These are phyloP conservation scores for Vaucheria bursata DNA, from an alignment of 352 stramenopile genomes.

Conservation along the genomic window DNA sequence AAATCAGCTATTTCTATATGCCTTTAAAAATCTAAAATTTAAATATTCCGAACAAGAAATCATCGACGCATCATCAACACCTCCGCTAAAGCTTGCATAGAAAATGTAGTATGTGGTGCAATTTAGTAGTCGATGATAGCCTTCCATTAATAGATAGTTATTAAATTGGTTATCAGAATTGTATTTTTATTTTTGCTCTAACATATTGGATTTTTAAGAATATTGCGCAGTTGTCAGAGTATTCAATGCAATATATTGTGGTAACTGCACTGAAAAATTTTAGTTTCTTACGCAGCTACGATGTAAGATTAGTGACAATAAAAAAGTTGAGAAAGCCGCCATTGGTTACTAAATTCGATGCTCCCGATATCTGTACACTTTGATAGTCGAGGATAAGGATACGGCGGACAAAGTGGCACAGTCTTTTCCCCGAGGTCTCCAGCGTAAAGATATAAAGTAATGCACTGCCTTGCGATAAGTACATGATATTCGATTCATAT, in stretches of 20 bases:
- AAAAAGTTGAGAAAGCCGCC: slow-evolving; percentile 91
- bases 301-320: slow-evolving; percentile 98
- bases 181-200: too few species aligned
- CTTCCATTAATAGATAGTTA: too few species aligned
- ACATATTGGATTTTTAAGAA: too few species aligned
- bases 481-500: not conserved
- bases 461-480: not conserved
- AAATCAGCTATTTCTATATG: too few species aligned
- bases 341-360: slow-evolving; percentile 95
- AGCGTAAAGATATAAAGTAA: slow-evolving; percentile 46
- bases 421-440: slow-evolving; percentile 87
- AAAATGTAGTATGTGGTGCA: too few species aligned
- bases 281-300: slow-evolving; percentile 65
- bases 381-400: slow-evolving; percentile 92
- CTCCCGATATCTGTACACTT: slow-evolving; percentile 97
- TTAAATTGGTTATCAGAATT: too few species aligned
- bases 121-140: too few species aligned
- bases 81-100: too few species aligned
- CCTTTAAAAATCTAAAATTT: too few species aligned
- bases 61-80: too few species aligned
- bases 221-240: not conserved
- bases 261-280: not conserved
- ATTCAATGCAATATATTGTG: not conserved
- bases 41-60: too few species aligned
- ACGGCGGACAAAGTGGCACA: slow-evolving; percentile 99